Percentiles rank a stretch among this genome's conserved stretches.
These are phyloP conservation scores for Chaetoceros muelleri DNA, from an alignment of 108 stramenopile species.

Conservation along the genomic window DNA sequence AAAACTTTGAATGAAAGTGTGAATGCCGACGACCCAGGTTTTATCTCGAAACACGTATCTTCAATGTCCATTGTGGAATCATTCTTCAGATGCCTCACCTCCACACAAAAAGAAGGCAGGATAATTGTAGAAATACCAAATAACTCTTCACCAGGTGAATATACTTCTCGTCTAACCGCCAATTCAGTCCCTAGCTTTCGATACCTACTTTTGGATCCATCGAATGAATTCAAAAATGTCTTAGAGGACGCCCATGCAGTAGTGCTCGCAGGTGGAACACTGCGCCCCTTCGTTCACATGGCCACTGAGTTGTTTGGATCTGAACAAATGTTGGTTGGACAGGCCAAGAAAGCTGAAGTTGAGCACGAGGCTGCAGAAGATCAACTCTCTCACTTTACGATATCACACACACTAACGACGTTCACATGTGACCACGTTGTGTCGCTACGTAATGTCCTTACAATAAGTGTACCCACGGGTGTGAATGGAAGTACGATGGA, in stretches of 20 bases:
- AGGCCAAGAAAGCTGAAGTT: neutral
- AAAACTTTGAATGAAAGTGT: neutral
- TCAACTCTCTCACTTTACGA: neutral
- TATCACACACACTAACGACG: conserved; percentile 35
- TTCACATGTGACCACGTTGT: conserved; percentile 98
- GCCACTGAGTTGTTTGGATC: conserved; percentile 80
- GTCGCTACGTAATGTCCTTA: conserved; percentile 42
- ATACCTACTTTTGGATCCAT: conserved; percentile 85
- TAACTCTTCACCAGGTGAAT: conserved; percentile 13
- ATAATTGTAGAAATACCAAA: conserved; percentile 31
- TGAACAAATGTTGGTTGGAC: conserved; percentile 7
- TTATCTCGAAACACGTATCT: conserved; percentile 67
- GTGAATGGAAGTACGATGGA: conserved; percentile 38
- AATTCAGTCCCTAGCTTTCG: conserved; percentile 23
- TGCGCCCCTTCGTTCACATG: conserved; percentile 84
- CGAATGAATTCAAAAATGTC: conserved; percentile 64
- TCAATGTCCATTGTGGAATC: conserved; percentile 71
- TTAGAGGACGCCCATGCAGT: conserved; percentile 79
- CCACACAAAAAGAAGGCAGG: conserved; percentile 51
- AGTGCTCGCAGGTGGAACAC: conserved; percentile 93
- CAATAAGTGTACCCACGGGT: conserved; percentile 19
- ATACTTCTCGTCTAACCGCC: conserved; percentile 4
- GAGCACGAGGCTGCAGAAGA: neutral
- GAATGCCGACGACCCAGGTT: conserved; percentile 3
- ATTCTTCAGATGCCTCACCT: conserved; percentile 56